Evolutionary conservation across 371 early-diverging fungal species (phyloP).

Genomic region (Mortierella sp.): DNA sequence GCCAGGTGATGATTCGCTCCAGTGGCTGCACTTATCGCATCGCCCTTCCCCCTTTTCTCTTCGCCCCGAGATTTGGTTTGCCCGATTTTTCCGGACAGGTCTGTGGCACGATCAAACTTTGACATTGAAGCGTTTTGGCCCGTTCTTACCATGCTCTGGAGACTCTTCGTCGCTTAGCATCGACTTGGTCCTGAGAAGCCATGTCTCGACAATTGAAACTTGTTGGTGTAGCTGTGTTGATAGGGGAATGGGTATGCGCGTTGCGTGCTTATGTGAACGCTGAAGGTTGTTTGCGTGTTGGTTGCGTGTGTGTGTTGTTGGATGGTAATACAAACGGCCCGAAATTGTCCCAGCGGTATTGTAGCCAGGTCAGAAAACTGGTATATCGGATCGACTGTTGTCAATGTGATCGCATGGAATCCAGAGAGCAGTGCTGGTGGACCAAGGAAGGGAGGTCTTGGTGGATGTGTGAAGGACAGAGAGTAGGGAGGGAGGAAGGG

Average conservation of each 20-base stretch:
- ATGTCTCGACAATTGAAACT: conserved; percentile 8
- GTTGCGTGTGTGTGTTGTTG: not conserved
- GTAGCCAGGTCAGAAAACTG: no score
- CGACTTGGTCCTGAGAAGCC: conserved; percentile 40
- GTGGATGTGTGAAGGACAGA: not conserved
- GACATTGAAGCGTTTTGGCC: no score
- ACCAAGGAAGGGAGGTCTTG: no score
- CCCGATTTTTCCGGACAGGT: conserved; percentile 9
- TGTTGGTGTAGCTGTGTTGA: not conserved
- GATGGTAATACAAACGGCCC: conserved; percentile 6
- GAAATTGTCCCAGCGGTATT: not conserved
- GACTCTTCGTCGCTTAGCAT: conserved; percentile 56
- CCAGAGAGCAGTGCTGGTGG: no score
- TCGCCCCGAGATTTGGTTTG: conserved; percentile 1
- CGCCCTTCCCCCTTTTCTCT: no score
- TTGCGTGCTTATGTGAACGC: not conserved
- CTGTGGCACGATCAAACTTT: no score
- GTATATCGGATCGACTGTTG: no score
- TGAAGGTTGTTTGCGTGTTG: not conserved
- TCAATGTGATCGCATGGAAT: no score
- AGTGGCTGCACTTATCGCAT: no score
- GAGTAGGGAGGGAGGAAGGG: not conserved
- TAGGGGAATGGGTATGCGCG: not conserved
- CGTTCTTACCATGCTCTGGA: conserved; percentile 54
- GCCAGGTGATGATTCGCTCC: no score